phyloP scores from a whole-genome alignment of 2,329 filamentous ascomycete genomes.

The Ophiosphaerella narmari region DNA sequence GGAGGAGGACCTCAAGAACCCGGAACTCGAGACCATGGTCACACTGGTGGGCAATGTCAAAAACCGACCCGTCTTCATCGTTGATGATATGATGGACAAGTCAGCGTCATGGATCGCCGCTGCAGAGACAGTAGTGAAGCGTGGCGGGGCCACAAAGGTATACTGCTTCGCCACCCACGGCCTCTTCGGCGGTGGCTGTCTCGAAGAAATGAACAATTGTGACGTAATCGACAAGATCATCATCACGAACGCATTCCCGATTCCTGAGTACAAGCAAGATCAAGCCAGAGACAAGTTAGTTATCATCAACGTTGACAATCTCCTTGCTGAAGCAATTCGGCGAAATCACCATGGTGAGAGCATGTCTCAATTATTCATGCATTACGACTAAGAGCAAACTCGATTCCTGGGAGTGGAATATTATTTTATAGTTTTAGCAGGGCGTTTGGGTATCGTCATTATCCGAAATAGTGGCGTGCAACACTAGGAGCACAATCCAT shows the following conservation, averaged over 20 bases:
- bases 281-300: constrained; percentile 77
- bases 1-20: constrained; percentile 82
- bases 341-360: constrained; percentile 96
- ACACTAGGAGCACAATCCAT: too few relatives aligned
- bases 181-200: constrained; percentile 85
- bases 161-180: constrained; percentile 98
- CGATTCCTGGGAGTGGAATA: background rate
- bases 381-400: constrained; percentile 40
- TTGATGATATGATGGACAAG: constrained; percentile 99
- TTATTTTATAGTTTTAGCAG: constrained; percentile 6
- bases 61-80: constrained; percentile 85
- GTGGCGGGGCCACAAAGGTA: constrained; percentile 87
- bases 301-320: constrained; percentile 83
- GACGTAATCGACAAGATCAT: constrained; percentile 93
- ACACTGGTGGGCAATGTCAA: constrained; percentile 96
- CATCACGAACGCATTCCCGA: constrained; percentile 96
- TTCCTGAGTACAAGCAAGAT: constrained; percentile 72
- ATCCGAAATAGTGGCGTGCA: too few relatives aligned
- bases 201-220: constrained; percentile 88
- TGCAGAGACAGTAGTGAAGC: constrained; percentile 93
- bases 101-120: constrained; percentile 96
- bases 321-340: constrained; percentile 89
- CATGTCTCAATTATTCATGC: constrained; percentile 60
- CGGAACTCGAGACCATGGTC: constrained; percentile 88
- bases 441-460: constrained; percentile 8